Percentiles rank a stretch among this genome's conserved stretches.
Evolutionary conservation across 805 yeast genomes (phyloP).

Genomic region (Cyberlindnera xylosilytica): DNA sequence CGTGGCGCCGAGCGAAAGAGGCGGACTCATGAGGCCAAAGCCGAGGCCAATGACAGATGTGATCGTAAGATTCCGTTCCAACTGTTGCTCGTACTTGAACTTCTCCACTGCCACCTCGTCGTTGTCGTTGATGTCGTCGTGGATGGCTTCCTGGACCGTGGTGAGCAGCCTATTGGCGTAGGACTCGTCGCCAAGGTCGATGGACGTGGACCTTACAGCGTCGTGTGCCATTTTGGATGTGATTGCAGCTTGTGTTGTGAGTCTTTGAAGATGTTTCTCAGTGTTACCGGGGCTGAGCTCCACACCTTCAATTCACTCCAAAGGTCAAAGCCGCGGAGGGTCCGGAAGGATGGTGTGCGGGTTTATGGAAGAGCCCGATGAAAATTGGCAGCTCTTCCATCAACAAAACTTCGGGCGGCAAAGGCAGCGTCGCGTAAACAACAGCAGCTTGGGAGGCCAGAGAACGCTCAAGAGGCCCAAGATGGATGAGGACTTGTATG

Average conservation of each 20-base stretch:
- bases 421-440: background rate
- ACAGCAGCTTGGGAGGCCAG: background rate
- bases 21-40: conserved; percentile 79
- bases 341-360: background rate
- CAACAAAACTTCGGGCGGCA: background rate
- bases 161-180: conserved; percentile 16
- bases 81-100: conserved; percentile 69
- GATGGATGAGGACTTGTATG: conserved; percentile 69
- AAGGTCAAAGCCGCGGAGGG: no score
- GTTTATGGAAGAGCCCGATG: background rate
- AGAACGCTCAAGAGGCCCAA: background rate
- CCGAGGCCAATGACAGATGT: conserved; percentile 75
- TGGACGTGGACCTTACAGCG: conserved; percentile 7
- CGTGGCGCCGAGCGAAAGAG: conserved; percentile 72
- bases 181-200: conserved; percentile 9
- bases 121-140: conserved; percentile 30
- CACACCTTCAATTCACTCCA: no score
- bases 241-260: no score
- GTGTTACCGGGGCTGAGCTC: no score
- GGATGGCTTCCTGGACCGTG: conserved; percentile 22
- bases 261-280: no score
- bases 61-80: conserved; percentile 65
- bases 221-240: conserved; percentile 3
- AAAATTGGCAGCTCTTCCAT: background rate
- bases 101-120: conserved; percentile 51